These are phyloP conservation scores for Chrysanthemum lavandulifolium DNA, from an alignment of 129 eudicot species.

Conservation along the genomic window DNA sequence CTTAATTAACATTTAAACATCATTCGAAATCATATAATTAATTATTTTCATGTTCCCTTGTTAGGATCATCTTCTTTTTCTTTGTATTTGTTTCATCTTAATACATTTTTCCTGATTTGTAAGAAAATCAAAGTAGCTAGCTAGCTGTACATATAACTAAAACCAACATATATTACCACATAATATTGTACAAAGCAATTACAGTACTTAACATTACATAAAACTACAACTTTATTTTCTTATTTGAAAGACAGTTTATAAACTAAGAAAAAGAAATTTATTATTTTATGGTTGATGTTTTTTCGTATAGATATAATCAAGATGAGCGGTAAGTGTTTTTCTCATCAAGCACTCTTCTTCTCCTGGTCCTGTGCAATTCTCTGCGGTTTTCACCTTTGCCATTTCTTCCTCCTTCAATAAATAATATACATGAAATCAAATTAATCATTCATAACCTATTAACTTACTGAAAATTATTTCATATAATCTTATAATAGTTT, in stretches of 20 bases:
- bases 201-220: neutral
- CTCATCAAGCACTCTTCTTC: slow-evolving; percentile 77
- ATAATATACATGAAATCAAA: slow-evolving; percentile 10
- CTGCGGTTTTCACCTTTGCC: slow-evolving; percentile 32
- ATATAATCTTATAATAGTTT: neutral
- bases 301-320: slow-evolving; percentile 76
- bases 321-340: slow-evolving; percentile 54
- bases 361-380: slow-evolving; percentile 49
- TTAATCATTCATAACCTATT: neutral
- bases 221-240: slow-evolving; percentile 6
- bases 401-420: slow-evolving; percentile 35
- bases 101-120: no score
- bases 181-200: neutral
- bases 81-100: no score
- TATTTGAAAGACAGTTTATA: slow-evolving; percentile 10
- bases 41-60: no score
- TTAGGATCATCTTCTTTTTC: no score
- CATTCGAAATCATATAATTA: no score
- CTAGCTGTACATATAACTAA: neutral
- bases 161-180: slow-evolving; percentile 8
- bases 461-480: neutral
- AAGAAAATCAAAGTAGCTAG: no score
- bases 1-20: no score
- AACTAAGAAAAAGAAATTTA: neutral
- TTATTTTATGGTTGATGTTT: slow-evolving; percentile 33